Evolutionary conservation across 257 asterid genomes (phyloP).

Genomic region (Penstemon eatonii): DNA sequence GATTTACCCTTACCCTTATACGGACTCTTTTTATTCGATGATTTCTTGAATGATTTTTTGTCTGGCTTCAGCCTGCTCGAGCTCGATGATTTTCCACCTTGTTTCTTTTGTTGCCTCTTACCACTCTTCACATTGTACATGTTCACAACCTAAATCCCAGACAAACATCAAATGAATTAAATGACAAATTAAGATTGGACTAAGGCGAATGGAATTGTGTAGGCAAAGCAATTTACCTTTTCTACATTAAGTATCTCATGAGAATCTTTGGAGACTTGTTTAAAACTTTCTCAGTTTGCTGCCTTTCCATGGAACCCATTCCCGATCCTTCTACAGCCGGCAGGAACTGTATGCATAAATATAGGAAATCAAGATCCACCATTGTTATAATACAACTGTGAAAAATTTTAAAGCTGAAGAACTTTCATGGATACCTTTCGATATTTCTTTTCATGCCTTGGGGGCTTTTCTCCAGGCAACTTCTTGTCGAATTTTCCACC

Average conservation of each 20-base stretch:
- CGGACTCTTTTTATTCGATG: conserved; percentile 25
- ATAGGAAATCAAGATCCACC: neutral
- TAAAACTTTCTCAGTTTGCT: conserved; percentile 81
- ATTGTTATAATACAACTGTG: too few species aligned
- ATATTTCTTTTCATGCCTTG: conserved; percentile 88
- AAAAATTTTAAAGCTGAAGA: neutral
- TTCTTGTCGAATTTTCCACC: conserved; percentile 98
- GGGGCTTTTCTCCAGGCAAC: conserved; percentile 80
- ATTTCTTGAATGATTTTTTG: conserved; percentile 72
- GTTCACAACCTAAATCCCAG: conserved; percentile 77
- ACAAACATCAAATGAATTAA: conserved; percentile 6
- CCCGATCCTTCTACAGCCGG: conserved; percentile 96
- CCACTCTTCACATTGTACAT: conserved; percentile 85
- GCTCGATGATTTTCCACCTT: conserved; percentile 42
- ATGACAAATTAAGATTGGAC: neutral
- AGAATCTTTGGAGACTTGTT: conserved; percentile 72
- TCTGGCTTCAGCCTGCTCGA: conserved; percentile 59
- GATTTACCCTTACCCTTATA: conserved; percentile 33
- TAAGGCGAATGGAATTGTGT: neutral
- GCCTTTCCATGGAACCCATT: conserved; percentile 78
- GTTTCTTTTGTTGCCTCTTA: conserved; percentile 51
- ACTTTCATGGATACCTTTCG: conserved; percentile 59
- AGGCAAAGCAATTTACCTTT: conserved; percentile 47
- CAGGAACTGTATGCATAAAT: conserved; percentile 54
- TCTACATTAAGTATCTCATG: conserved; percentile 85